A percentile compares a stretch with the other conserved stretches of the same genome.
Conservation (phyloP, 2,329 filamentous ascomycete genomes). For the Phialocephala subalpina region DNA sequence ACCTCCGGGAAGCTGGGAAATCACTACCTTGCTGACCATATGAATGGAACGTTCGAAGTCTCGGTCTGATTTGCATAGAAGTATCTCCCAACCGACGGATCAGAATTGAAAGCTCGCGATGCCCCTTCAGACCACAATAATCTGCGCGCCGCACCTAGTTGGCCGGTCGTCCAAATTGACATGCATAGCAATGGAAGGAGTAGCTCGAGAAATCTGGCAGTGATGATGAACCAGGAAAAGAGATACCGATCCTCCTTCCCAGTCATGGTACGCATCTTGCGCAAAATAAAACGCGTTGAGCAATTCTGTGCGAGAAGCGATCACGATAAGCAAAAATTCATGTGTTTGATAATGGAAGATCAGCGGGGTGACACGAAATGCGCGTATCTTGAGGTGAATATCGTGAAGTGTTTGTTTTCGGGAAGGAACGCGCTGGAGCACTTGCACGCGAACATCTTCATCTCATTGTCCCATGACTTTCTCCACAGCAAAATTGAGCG, state of each 20-base stretch:
- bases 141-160: constrained; percentile 13
- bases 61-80: constrained; percentile 26
- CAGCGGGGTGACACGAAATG: background rate
- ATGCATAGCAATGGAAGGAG: constrained; percentile 3
- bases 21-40: constrained; percentile 26
- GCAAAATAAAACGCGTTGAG: background rate
- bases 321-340: background rate
- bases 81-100: constrained; percentile 23
- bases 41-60: constrained; percentile 21
- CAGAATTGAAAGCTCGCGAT: constrained; percentile 23
- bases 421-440: background rate
- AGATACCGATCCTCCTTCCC: background rate
- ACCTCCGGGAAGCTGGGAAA: background rate
- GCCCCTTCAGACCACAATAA: constrained; percentile 25
- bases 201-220: constrained; percentile 1
- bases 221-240: background rate
- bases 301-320: background rate
- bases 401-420: background rate
- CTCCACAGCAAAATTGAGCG: background rate
- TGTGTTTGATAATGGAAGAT: background rate
- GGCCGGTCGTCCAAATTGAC: constrained; percentile 17
- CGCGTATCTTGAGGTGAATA: background rate
- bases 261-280: background rate
- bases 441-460: background rate
- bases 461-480: background rate